Base-by-base conservation (phyloP, 2,329 filamentous ascomycete genomes). In the Diaporthe vexans region DNA sequence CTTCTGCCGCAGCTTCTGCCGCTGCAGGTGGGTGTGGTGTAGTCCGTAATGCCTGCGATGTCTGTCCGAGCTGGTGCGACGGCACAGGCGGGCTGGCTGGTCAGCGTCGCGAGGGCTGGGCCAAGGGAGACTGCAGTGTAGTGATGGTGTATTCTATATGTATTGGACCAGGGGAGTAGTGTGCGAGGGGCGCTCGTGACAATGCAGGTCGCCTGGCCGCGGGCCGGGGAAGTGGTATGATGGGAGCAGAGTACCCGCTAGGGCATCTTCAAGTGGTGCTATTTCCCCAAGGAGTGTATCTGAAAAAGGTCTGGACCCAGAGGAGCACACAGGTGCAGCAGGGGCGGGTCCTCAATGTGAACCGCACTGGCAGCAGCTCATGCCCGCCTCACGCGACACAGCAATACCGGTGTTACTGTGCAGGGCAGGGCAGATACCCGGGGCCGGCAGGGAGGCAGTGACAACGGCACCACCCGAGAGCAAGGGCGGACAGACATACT, bases 291-390 rank as follows among this genome's bases (percentile, higher is more conserved):
- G 26, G 21, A 13, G 29, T 43, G 37, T 13, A 37, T 37, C 11
- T 37, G 10, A 37, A 46, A 26, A 15, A 21, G 56, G 69, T 52
- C 69, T 71, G 69, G 57, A 54, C 48, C 52, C 37, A 7, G 57
- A 43, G 58, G 33, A 2, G 19, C 4, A 21, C 40, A 54, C 26
- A 51, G 54, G 26, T 26, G 54, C 43, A 54, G 48, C n/a, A 46
- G 46, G 58, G 56, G 56, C 56, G 29, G 10, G 11, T 37, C 37
- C 35, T 54, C 48, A 46, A 37, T 26, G 43, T 48, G 57, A 54
- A 72, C 57, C 33, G 29, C 57, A 72, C 69, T 72, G 63, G 69
- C 57, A 72, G 69, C 57, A 61, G 69, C 33, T 54, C 43, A 61
- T 46, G 46, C 57, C 52, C 58, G 46, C 51, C 69, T 72, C 69